A percentile compares a stretch with the other conserved stretches of the same genome.
phyloP scores from a whole-genome alignment of 495 filamentous ascomycete genomes.

The Parachaetomium inaequale region DNA sequence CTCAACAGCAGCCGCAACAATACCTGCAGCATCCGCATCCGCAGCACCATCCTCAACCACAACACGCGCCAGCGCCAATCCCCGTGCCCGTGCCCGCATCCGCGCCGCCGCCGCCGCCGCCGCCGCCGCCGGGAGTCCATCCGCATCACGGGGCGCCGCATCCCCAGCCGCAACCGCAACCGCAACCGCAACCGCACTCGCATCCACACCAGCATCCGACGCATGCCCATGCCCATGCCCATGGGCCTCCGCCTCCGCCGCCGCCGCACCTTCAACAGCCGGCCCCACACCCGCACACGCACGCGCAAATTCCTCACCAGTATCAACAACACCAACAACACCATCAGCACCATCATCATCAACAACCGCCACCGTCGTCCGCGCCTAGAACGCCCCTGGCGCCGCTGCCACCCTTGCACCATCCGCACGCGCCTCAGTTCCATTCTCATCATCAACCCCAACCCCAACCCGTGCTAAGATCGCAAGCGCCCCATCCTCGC shows the following conservation, averaged over 20 bases:
- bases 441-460: conserved; percentile 13
- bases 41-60: neutral
- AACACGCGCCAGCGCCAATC: neutral
- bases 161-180: conserved; percentile 10
- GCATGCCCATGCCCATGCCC: neutral
- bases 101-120: neutral
- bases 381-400: conserved; percentile 10
- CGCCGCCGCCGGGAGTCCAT: neutral
- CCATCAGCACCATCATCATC: conserved; percentile 7
- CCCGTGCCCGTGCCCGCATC: neutral
- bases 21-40: conserved; percentile 8
- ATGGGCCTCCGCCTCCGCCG: neutral
- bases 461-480: conserved; percentile 1
- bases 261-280: neutral
- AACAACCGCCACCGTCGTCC: neutral
- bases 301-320: conserved; percentile 9
- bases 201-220: neutral
- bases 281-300: neutral
- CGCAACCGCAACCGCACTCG: conserved; percentile 12
- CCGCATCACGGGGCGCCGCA: conserved; percentile 3
- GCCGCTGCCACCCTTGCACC: conserved; percentile 9
- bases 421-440: conserved; percentile 1
- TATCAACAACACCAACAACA: conserved; percentile 4
- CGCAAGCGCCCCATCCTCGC: neutral
- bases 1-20: neutral